Conservation (phyloP, 352 stramenopile genomes). For the Pythium biforme region DNA sequence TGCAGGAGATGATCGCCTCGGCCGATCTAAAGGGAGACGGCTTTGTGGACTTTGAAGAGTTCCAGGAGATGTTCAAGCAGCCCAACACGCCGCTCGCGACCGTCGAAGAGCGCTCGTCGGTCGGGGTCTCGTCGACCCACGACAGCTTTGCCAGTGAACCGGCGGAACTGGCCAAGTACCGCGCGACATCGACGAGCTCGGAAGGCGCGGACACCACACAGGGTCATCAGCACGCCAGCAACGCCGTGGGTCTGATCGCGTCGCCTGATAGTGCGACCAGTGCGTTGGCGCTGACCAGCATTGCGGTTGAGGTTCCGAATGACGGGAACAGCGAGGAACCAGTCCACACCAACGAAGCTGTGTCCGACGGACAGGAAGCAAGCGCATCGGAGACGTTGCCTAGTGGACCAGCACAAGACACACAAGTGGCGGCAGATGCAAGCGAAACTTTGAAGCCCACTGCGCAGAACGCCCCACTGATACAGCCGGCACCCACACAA, state of each 20-base stretch:
- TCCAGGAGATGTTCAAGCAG: conserved; percentile 69
- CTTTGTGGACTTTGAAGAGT: conserved; percentile 90
- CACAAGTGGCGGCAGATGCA: no score
- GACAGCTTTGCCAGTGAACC: conserved; percentile 16
- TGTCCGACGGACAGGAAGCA: no score
- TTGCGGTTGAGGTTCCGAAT: background rate
- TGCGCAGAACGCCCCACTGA: no score
- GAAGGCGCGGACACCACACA: background rate
- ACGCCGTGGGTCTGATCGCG: background rate
- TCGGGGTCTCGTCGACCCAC: conserved; percentile 8
- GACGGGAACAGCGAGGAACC: background rate
- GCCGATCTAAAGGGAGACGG: conserved; percentile 78
- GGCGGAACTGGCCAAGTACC: conserved; percentile 4
- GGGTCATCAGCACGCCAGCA: background rate
- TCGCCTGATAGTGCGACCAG: background rate
- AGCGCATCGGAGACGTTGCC: no score
- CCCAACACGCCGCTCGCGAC: conserved; percentile 31
- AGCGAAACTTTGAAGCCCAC: no score
- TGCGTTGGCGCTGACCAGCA: background rate
- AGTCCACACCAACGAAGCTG: no score
- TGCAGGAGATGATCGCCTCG: conserved; percentile 90
- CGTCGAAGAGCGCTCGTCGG: conserved; percentile 30
- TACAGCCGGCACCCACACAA: no score
- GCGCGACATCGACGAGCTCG: conserved; percentile 6
- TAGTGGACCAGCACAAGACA: background rate